These are phyloP conservation scores for Cryphonectria carpinicola DNA, from an alignment of 2,329 filamentous ascomycete genomes.

Conservation along the genomic window DNA sequence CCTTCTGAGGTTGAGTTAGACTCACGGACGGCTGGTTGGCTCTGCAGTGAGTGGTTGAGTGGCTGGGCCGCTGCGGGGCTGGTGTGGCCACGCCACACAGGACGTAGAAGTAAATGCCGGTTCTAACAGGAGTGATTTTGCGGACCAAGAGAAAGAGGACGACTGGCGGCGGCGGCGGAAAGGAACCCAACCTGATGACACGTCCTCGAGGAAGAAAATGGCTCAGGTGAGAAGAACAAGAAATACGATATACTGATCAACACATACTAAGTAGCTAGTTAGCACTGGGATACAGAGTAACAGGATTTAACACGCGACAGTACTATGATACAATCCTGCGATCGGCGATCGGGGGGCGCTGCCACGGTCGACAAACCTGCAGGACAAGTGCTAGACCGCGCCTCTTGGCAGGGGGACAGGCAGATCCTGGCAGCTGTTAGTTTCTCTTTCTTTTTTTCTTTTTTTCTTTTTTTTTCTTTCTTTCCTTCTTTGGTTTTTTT, in stretches of 20 bases:
- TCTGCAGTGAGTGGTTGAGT: neutral
- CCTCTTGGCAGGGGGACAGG: neutral
- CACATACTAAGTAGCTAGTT: conserved; percentile 6
- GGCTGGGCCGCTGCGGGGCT: neutral
- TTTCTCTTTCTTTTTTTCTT: neutral
- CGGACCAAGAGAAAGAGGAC: neutral
- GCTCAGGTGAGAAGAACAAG: neutral
- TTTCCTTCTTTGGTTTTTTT: too few species aligned
- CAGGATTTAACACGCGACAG: neutral
- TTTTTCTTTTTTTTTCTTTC: neutral
- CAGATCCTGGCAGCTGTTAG: neutral
- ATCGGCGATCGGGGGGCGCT: conserved; percentile 5
- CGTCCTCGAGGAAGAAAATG: neutral
- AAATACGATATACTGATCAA: neutral
- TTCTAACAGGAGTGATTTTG: neutral
- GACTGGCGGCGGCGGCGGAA: neutral
- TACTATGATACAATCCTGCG: neutral
- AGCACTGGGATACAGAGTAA: neutral
- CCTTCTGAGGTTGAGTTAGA: neutral
- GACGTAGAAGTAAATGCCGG: neutral
- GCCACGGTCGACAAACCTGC: neutral
- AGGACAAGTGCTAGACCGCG: neutral
- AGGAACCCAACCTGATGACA: neutral
- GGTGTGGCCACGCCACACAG: neutral
- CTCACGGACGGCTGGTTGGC: neutral